Evolutionary conservation across 2,329 filamentous ascomycete species (phyloP), one percentile per base, ranked within the genome.

Genomic region (Neocatenulostroma microsporum): DNA sequence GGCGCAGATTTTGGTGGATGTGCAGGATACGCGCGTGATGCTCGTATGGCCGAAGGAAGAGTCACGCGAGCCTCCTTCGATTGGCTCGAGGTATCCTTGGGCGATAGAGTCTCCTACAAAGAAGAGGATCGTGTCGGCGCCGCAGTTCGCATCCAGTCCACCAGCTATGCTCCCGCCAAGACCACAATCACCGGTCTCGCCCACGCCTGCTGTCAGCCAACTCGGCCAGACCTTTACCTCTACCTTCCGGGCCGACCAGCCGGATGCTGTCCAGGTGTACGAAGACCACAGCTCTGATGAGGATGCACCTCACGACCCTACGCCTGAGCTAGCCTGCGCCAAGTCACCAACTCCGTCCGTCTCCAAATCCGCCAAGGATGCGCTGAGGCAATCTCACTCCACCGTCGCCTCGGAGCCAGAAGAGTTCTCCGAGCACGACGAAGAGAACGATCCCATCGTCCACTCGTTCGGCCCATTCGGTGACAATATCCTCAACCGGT

Each of bases 401-500:
- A 44, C 41, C 36, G 30, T 42, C 18, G 39, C 44, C 10, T 51
- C 56, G 9, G 54, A 60, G 25, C 49, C 50, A 13, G 78, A 82
- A 13, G 78, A 87, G 13, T 76, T 82, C 36, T 80, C 84, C 34
- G 78, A 94, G 45, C 80, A 84, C 1, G 82, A 89, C 50, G 88
- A 95, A 66, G 89, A 96, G 62, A 95, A 95, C 46, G 91, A 96
- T 50, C 88, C 88, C 3, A 79, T 94, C 37, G 70, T 95, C 13
- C 84, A 91, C 61, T 94, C 88, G 0, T 95, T 95, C 49, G 88
- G 87, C 12, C 86, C 87, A 1, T 94, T 84, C 54, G 87, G 86
- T 27, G 83, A 84, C 36, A 85, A 94, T 56, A 71, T 94, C 24
- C 78, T 89, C n/a, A 76, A 77, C 43, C 80, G 84, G 18, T 74